Conservation (phyloP, 2,329 filamentous ascomycete species). For the Nigrospora oryzae region DNA sequence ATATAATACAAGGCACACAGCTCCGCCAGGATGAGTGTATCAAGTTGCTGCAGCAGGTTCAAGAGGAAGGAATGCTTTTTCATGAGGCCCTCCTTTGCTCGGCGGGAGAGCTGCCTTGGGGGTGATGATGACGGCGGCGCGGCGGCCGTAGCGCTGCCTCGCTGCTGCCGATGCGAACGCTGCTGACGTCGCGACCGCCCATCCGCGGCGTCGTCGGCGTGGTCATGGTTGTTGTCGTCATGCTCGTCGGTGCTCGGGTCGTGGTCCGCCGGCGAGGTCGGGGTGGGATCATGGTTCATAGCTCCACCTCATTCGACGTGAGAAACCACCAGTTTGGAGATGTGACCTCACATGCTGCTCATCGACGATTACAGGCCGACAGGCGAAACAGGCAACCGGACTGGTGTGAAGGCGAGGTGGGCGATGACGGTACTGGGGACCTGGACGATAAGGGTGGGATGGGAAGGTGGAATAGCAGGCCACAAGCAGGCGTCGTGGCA, state of each 20-base stretch:
- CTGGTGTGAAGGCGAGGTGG: too few species aligned
- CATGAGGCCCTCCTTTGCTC: conserved; percentile 26
- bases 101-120: conserved; percentile 15
- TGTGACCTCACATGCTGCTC: conserved; percentile 22
- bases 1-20: conserved; percentile 61
- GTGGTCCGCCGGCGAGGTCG: conserved; percentile 29
- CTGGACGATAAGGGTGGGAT: too few species aligned
- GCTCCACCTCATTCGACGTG: conserved; percentile 29
- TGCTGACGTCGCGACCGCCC: too few species aligned
- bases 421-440: too few species aligned
- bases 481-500: too few species aligned
- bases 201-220: not conserved
- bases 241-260: conserved; percentile 12
- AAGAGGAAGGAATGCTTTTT: conserved; percentile 55
- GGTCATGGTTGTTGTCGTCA: conserved; percentile 11
- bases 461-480: too few species aligned
- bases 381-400: too few species aligned
- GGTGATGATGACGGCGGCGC: not conserved
- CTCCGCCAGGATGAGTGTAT: conserved; percentile 56
- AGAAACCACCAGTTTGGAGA: conserved; percentile 14
- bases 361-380: too few species aligned
- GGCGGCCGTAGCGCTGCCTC: not conserved
- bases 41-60: conserved; percentile 51
- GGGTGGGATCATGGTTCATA: conserved; percentile 36
- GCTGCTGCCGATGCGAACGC: not conserved